These are phyloP conservation scores for Arachis monticola DNA, from an alignment of 331 rosid genomes.

Conservation along the genomic window DNA sequence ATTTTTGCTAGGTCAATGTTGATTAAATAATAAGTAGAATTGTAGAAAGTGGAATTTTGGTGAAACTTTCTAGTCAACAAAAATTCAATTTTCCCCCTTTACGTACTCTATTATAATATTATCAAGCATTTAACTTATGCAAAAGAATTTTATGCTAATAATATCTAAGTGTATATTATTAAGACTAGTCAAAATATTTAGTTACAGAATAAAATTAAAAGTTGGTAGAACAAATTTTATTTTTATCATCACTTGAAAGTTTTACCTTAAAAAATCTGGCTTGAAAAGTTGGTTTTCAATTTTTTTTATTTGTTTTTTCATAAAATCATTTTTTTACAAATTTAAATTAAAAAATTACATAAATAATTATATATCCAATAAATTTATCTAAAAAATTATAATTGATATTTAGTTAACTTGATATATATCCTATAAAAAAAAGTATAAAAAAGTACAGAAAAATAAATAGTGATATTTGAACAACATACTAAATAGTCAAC, in stretches of 20 bases:
- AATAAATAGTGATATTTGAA: neutral
- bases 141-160: too few species aligned
- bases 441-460: too few species aligned
- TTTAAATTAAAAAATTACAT: too few species aligned
- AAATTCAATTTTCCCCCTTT: neutral
- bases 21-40: neutral
- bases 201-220: too few species aligned
- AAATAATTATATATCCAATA: too few species aligned
- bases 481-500: conserved; percentile 8
- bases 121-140: too few species aligned
- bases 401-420: neutral
- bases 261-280: neutral
- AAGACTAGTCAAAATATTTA: too few species aligned
- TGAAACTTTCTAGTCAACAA: neutral
- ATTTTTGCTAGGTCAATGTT: neutral
- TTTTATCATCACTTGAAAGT: too few species aligned
- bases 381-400: neutral
- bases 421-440: neutral
- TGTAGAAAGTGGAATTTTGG: neutral
- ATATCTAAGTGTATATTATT: too few species aligned
- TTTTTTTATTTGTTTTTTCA: neutral
- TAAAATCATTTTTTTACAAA: too few species aligned
- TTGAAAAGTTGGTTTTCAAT: neutral
- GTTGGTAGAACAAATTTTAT: too few species aligned
- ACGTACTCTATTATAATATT: too few species aligned